Evolutionary conservation across 2,329 filamentous ascomycete species (phyloP), one percentile per base, ranked within the genome.

Genomic region (Niveomyces coronatus): DNA sequence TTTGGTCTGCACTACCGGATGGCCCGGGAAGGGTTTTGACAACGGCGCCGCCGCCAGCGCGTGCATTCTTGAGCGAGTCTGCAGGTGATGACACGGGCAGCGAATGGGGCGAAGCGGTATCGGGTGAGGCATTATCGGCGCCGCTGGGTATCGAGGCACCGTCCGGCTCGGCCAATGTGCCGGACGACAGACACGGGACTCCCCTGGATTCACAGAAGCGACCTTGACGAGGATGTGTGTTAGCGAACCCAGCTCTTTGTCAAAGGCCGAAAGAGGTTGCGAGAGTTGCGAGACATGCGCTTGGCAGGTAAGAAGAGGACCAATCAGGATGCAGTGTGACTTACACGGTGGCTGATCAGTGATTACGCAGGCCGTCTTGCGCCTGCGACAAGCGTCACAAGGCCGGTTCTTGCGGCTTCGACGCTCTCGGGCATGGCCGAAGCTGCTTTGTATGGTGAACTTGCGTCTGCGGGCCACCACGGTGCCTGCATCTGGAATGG

Each of bases 281-380:
- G 3, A 16, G 34, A 28, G 16, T 17, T 16, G 14, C 15, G 15
- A 15, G 23, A 27, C 11, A 13, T 27, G 18, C 24, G 19, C 20
- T 10, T 8, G 15, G 16, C 9, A 26, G 19, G 31, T 19, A 17
- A 29, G 14, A 14, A 20, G 26, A 26, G 26, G 22, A 10, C 15
- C 15, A 20, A 18, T 22, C 19, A 32, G 30, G 17, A 24, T 14
- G 19, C 27, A 13, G 17, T 16, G 11, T 20, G 27, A 37, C 62
- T 51, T 55, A 68, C 65, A 67, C 41, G 64, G 65, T 35, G 64
- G 64, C 41, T 57, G 51, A 9, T 53, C 53, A 20, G 61, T 56
- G 39, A 68, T 67, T 7, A 67, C 58, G 46, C 64, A 68, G n/a
- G 62, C 65, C 29, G 63, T 66, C 51, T 67, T 68, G 14, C 65